A percentile compares a stretch with the other conserved stretches of the same genome.
Evolutionary conservation across 1,139 yeast species (phyloP).

Genomic region (Lodderomyces jiufengensis): DNA sequence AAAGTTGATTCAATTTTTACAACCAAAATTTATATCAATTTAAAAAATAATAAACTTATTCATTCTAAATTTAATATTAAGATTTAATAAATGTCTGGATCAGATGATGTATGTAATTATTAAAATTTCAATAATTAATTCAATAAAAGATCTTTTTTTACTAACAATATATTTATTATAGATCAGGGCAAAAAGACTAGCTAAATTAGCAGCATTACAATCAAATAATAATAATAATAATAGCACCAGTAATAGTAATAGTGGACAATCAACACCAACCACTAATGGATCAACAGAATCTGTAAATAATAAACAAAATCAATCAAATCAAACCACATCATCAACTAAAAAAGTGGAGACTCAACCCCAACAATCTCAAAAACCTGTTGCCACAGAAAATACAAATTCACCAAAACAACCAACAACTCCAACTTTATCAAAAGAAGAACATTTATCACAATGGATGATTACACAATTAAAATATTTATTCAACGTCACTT

Average conservation of each 20-base stretch:
- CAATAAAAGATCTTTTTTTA: background rate
- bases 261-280: slow-evolving; percentile 5
- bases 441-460: slow-evolving; percentile 21
- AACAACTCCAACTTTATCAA: slow-evolving; percentile 7
- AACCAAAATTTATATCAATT: no score
- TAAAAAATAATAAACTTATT: no score
- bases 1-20: no score
- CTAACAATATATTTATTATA: slow-evolving; percentile 9
- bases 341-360: slow-evolving; percentile 1
- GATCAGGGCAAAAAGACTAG: slow-evolving; percentile 57
- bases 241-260: slow-evolving; percentile 8
- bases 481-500: slow-evolving; percentile 39
- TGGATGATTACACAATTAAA: slow-evolving; percentile 34
- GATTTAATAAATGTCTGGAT: slow-evolving; percentile 18
- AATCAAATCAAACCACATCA: background rate
- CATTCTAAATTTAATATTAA: no score
- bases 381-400: background rate
- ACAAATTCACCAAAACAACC: slow-evolving; percentile 3
- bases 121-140: background rate
- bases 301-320: background rate
- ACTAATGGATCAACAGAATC: background rate
- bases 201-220: slow-evolving; percentile 34
- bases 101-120: slow-evolving; percentile 22
- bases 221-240: no score
- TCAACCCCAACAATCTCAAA: slow-evolving; percentile 2